A percentile compares a stretch with the other conserved stretches of the same genome.
These are phyloP conservation scores for Pythium apleroticum DNA, from an alignment of 352 stramenopile species.

Conservation along the genomic window DNA sequence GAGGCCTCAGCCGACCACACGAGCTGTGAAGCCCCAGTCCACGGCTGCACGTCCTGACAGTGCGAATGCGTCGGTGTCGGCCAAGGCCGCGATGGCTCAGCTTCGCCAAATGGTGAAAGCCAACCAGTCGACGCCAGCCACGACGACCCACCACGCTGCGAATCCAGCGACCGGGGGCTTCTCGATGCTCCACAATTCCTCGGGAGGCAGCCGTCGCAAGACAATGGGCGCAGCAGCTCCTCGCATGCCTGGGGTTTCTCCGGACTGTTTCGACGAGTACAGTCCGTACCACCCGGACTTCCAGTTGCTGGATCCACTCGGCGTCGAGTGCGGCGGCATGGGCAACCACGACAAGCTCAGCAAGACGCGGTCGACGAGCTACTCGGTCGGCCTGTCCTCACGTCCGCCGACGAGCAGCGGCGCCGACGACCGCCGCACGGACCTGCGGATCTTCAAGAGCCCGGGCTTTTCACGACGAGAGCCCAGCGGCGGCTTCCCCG, in stretches of 20 bases:
- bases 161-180: not conserved
- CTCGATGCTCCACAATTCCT: slow-evolving; percentile 17
- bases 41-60: not conserved
- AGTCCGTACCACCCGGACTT: slow-evolving; percentile 75
- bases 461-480: slow-evolving; percentile 48
- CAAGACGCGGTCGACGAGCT: slow-evolving; percentile 19
- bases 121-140: slow-evolving; percentile 9
- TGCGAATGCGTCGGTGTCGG: slow-evolving; percentile 1
- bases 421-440: slow-evolving; percentile 35
- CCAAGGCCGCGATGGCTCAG: slow-evolving; percentile 20
- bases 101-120: slow-evolving; percentile 22
- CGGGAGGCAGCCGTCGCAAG: slow-evolving; percentile 14
- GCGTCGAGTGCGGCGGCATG: slow-evolving; percentile 31
- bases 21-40: not conserved
- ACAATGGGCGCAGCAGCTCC: not conserved
- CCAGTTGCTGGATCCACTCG: slow-evolving; percentile 40
- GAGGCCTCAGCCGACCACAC: not conserved
- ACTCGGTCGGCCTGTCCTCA: not conserved
- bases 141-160: slow-evolving; percentile 5
- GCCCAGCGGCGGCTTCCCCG: slow-evolving; percentile 54
- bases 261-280: slow-evolving; percentile 81
- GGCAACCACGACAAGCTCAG: slow-evolving; percentile 18
- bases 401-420: not conserved
- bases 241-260: slow-evolving; percentile 5
- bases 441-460: slow-evolving; percentile 83